Evolutionary conservation across 73 alveolate species (phyloP).

Genomic region (Strombidium stylifer): DNA sequence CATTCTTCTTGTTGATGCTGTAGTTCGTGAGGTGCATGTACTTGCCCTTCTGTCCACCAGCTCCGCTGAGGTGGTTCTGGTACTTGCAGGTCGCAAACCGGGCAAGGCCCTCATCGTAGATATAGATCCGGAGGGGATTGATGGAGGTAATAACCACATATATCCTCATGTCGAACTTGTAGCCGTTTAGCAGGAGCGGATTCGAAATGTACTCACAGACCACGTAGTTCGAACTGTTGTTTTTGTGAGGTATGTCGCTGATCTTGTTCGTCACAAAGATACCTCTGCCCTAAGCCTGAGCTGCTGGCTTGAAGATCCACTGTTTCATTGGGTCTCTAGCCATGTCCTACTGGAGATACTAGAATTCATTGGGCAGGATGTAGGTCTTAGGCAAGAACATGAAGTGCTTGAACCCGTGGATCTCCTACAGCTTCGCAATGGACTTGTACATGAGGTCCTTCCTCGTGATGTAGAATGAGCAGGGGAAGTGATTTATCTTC

Average conservation of each 20-base stretch:
- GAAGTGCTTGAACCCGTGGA: conserved; percentile 70
- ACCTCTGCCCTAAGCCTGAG: conserved; percentile 83
- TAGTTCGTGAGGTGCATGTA: conserved; percentile 93
- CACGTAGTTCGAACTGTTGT: conserved; percentile 44
- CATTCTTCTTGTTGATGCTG: conserved; percentile 77
- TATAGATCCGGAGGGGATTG: conserved; percentile 74
- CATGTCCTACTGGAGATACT: conserved; percentile 55
- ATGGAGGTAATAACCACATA: conserved; percentile 81
- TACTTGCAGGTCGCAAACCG: conserved; percentile 84
- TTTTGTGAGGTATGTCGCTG: conserved; percentile 29
- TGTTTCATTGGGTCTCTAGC: conserved; percentile 18
- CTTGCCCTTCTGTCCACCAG: conserved; percentile 8
- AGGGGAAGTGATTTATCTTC: conserved; percentile 82
- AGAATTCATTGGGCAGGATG: conserved; percentile 68
- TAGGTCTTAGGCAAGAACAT: conserved; percentile 80
- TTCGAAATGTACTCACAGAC: conserved; percentile 74
- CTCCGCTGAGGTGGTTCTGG: conserved; percentile 43
- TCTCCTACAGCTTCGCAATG: conserved; percentile 67
- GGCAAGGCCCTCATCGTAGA: conserved; percentile 82
- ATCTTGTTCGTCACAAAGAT: conserved; percentile 69
- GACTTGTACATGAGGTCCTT: conserved; percentile 79
- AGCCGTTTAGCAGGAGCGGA: conserved; percentile 74
- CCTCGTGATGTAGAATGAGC: conserved; percentile 79
- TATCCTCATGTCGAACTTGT: conserved; percentile 81
- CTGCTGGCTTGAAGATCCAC: conserved; percentile 84